Base-by-base conservation (phyloP, 768 basidiomycete species). In the Mycena crocata region DNA sequence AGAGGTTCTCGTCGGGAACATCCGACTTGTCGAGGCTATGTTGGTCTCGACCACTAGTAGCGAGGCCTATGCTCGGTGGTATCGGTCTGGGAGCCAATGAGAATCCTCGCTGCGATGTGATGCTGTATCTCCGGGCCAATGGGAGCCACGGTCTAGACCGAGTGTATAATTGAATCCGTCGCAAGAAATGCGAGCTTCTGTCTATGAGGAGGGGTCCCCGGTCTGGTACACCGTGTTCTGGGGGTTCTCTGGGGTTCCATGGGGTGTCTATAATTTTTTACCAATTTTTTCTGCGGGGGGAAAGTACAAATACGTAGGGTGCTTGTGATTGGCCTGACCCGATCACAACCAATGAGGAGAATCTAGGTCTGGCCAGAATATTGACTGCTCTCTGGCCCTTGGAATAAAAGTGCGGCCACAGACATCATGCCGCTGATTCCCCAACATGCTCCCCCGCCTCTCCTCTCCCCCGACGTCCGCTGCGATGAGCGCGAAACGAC, bases 311-410 rank as follows among this genome's bases (percentile, higher is more conserved):
- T 1, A 19, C n/a, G 30, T 9, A 24, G 44, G 2, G 42, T 23
- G 15, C n/a, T 3, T 39, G 5, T 37, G 54, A 55, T 46, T 62
- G 52, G 52, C 21, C 17, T 24, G 26, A 24, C 12, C 23, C 28
- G 35, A 45, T 26, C 12, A 62, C 34, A 45, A 49, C 54, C 56
- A 49, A 58, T 63, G 37, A 57, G 42, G 54, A 46, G 28, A 26
- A 23, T 46, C 64, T 65, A 60, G 64, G 52, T 35, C 34, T 40
- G 63, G 51, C 64, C 64, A 57, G 62, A 57, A 48, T 57, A 32
- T 40, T 32, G 13, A 51, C 26, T 21, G 48, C 45, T 35, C 37
- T 28, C 37, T 42, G 31, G 30, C 30, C 48, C 28, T 26, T 17
- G 46, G 26, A 64, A 64, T 64, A 64, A 64, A 64, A 57, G n/a